Evolutionary conservation across 768 basidiomycete species (phyloP).

Genomic region (Russula griseocarnosa): DNA sequence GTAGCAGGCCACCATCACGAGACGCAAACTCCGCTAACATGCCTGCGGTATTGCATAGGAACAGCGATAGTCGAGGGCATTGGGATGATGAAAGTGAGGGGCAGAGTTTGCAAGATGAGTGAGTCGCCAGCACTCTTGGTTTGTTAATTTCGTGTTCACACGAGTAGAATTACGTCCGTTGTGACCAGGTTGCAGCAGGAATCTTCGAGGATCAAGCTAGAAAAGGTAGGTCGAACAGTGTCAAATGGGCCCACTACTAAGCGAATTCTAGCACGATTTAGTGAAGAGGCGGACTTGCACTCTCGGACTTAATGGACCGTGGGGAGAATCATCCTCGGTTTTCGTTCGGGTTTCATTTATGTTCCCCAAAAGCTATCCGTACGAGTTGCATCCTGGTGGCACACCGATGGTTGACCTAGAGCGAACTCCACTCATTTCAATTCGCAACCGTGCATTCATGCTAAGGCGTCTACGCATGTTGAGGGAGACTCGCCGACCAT

Average conservation of each 20-base stretch:
- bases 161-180: conserved; percentile 68
- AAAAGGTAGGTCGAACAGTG: conserved; percentile 53
- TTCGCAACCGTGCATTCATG: conserved; percentile 72
- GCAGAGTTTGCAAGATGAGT: conserved; percentile 73
- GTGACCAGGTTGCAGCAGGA: conserved; percentile 51
- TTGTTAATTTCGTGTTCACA: not conserved
- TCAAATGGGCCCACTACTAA: not conserved
- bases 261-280: conserved; percentile 51
- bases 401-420: conserved; percentile 79
- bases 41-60: conserved; percentile 30
- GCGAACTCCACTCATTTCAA: conserved; percentile 72
- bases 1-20: conserved; percentile 31
- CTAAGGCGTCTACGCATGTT: conserved; percentile 71
- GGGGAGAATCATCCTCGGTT: conserved; percentile 81
- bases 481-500: conserved; percentile 70
- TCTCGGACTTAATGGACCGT: conserved; percentile 82
- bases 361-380: conserved; percentile 82
- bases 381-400: conserved; percentile 55
- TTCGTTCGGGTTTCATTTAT: conserved; percentile 87
- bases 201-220: conserved; percentile 72
- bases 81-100: conserved; percentile 36
- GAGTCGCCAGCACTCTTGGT: conserved; percentile 30
- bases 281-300: conserved; percentile 76
- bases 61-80: conserved; percentile 48
- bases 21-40: conserved; percentile 14